Conservation (phyloP, 2,329 filamentous ascomycete species). For the Epichloe typhina region DNA sequence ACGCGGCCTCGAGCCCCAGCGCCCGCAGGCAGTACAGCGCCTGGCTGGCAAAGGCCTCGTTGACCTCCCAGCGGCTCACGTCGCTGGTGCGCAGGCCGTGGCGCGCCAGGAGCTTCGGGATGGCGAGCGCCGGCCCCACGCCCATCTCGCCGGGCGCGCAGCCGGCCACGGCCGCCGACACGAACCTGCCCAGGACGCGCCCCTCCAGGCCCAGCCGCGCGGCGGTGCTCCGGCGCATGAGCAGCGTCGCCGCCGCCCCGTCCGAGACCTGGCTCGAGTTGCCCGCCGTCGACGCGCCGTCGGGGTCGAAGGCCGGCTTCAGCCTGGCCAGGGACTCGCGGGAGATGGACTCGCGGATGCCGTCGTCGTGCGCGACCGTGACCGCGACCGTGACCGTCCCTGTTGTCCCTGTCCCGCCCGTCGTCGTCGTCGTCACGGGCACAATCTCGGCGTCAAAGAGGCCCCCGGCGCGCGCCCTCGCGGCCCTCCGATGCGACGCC, state of each 20-base stretch:
- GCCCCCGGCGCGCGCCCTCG: constrained; percentile 53
- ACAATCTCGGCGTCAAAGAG: constrained; percentile 69
- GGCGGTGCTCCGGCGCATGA: constrained; percentile 77
- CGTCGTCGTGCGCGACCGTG: constrained; percentile 67
- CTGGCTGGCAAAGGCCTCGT: constrained; percentile 65
- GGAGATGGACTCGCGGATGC: constrained; percentile 56
- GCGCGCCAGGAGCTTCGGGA: constrained; percentile 64
- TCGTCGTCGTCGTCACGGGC: constrained; percentile 49
- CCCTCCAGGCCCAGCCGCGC: constrained; percentile 54
- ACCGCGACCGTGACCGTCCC: constrained; percentile 43
- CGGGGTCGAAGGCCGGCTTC: constrained; percentile 70
- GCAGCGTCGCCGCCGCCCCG: constrained; percentile 68
- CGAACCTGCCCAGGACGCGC: constrained; percentile 71
- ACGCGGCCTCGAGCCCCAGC: constrained; percentile 50
- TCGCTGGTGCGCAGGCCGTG: constrained; percentile 50
- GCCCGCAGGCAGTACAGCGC: constrained; percentile 57
- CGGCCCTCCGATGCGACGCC: constrained; percentile 59
- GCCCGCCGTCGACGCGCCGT: constrained; percentile 70
- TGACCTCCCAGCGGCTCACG: constrained; percentile 83
- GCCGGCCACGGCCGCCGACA: constrained; percentile 60
- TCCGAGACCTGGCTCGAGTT: constrained; percentile 81
- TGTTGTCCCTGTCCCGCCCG: constrained; percentile 29
- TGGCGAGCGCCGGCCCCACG: constrained; percentile 72
- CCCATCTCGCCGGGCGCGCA: constrained; percentile 91
- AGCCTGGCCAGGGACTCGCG: constrained; percentile 61